Evolutionary conservation across 345 rosid genomes (phyloP), one percentile per base, ranked within the genome.

Genomic region (Eucalyptus marginata): DNA sequence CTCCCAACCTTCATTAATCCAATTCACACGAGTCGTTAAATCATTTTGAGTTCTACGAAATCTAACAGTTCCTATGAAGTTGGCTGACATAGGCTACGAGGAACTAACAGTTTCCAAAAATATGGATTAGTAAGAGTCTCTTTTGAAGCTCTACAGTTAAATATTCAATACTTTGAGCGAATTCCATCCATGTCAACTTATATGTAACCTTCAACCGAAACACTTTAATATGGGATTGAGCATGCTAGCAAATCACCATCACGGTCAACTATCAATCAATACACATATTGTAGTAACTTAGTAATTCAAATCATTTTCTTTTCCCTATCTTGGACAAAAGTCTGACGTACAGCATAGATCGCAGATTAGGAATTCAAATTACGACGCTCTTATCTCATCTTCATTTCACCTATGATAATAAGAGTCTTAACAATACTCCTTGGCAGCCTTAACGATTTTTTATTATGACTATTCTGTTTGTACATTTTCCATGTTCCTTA

Each of bases 141-240:
- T 40, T 76, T 76, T 76, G 27, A 76, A 76, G 27, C 83, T 76
- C 0, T 0, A 20, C 3, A 3, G 47, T 76, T 76, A 40, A 76
- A 40, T 76, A 20, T 76, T 76, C 47, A 36, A 76, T 6, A 24
- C 5, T 76, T 76, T 18, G 83, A 3, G 83, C 15, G 24, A 76
- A 40, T 40, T 36, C 1, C 43, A 20, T 76, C 29, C 7, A 4
- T 20, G 20, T 11, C 27, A 7, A 20, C 47, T 0, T 13, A 20
- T 40, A 6, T 0, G 15, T 33, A 68, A 68, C 2, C 1, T 36
- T 36, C 7, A 4, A 71, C 24, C 25, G 0, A 36, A 36, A 71
- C 1, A 36, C 46, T 71, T 36, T 16, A n/a, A 31, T 68, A 68
- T 68, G 24, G 4, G 6, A 68, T 68, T 8, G 80, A 33, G 80